A percentile compares a stretch with the other conserved stretches of the same genome.
Evolutionary conservation across 1,284 basidiomycete species (phyloP).

Genomic region (Apiotrichum gracile): DNA sequence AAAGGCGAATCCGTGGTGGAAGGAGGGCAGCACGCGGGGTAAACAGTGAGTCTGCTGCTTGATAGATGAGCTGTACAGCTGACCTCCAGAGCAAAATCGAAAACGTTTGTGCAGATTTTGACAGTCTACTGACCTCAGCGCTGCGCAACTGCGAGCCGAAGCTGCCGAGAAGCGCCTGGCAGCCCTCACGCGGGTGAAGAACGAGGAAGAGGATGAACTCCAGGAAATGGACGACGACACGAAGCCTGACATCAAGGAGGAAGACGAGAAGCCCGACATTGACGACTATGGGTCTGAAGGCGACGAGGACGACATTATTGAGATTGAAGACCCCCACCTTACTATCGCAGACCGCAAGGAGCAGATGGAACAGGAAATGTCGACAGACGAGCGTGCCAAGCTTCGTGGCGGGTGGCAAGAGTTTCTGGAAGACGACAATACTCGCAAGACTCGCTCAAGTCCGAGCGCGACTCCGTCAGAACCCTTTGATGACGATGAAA

Average conservation of each 20-base stretch:
- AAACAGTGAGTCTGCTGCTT: conserved; percentile 26
- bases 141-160: conserved; percentile 35
- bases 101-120: conserved; percentile 17
- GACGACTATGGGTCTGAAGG: conserved; percentile 4
- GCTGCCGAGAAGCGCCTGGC: conserved; percentile 35
- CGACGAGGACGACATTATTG: conserved; percentile 2
- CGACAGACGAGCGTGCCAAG: conserved; percentile 27
- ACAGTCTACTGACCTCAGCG: conserved; percentile 16
- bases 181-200: not conserved
- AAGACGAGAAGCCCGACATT: not conserved
- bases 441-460: no score
- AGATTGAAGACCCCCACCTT: conserved; percentile 30
- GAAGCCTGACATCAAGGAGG: not conserved
- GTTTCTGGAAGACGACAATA: no score
- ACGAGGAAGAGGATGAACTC: not conserved
- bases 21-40: conserved; percentile 34
- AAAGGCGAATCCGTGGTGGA: conserved; percentile 37
- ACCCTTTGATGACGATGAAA: not conserved
- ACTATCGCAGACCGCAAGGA: conserved; percentile 20
- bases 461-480: no score
- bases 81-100: conserved; percentile 32
- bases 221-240: conserved; percentile 2
- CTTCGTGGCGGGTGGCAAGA: conserved; percentile 36
- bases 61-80: not conserved
- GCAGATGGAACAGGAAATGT: conserved; percentile 40